Evolutionary conservation across 192 early-diverging fungal species (phyloP), one percentile per base, ranked within the genome.

Genomic region (Backusella tuberculispora): DNA sequence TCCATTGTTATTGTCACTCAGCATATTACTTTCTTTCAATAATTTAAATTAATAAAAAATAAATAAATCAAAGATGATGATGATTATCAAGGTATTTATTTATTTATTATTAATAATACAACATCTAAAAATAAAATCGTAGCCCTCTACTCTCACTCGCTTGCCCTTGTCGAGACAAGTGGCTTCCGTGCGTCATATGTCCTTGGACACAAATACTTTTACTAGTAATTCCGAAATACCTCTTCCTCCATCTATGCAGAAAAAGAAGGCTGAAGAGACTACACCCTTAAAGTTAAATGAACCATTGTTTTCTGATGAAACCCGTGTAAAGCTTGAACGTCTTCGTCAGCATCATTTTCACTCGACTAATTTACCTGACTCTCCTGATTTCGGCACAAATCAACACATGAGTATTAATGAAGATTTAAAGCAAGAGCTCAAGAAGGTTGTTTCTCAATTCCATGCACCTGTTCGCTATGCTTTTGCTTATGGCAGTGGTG

Each of bases 401-500:
- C 88, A 88, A 65, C 77, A 89, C 65, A 83, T 89, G 38, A 84
- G 78, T 40, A 89, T 89, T 65, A 84, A 89, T 67, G 78, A 83
- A 44, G 87, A 82, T 29, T 70, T 78, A 5, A 87, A 86, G 70
- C 76, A 86, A 50, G 77, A 77, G 12, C 80, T 88, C 38, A 87
- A 85, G 68, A 75, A 80, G 21, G 82, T 88, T 21, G 77, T 88
- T 2, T 76, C 80, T 21, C 64, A 82, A 64, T 86, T 86, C 56
- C 75, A 87, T 72, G 87, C 87, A 0, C 88, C 89, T 42, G 83
- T 91, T 29, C 83, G 92, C 44, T 96, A 92, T 82, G 95, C 96
- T 2, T 90, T 97, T 83, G 97, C 95, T 5, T 99, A 99, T 79
- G 98, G 98, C 9, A 94, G 92, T 47, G 97, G 96, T 17, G 97